Conservation (phyloP, 768 basidiomycete species). For the Neoboletus brunneissimus region DNA sequence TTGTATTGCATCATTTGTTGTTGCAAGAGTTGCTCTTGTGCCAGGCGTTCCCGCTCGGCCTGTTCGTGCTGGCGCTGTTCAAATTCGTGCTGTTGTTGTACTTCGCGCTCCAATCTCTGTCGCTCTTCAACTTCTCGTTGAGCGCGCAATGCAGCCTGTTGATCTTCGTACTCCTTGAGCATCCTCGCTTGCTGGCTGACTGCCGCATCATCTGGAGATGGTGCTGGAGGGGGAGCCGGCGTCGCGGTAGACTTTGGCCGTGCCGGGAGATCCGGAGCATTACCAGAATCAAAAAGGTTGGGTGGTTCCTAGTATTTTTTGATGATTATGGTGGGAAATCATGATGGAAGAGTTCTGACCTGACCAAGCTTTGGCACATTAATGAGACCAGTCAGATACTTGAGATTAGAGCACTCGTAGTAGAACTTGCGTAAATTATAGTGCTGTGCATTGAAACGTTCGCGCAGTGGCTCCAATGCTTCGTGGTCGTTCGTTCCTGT, state of each 20-base stretch:
- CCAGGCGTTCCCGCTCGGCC: constrained; percentile 80
- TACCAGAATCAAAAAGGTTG: constrained; percentile 81
- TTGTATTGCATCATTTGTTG: constrained; percentile 80
- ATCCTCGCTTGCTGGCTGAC: constrained; percentile 90
- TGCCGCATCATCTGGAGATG: constrained; percentile 65
- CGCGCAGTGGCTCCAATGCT: constrained; percentile 82
- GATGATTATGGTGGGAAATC: background rate
- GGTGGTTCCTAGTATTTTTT: constrained; percentile 75
- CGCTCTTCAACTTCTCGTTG: constrained; percentile 83
- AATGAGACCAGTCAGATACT: constrained; percentile 94
- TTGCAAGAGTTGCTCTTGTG: constrained; percentile 85
- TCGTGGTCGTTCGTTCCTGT: constrained; percentile 88
- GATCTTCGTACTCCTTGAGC: constrained; percentile 94
- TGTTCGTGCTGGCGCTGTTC: constrained; percentile 86
- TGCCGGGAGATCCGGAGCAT: constrained; percentile 84
- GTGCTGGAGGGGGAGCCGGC: constrained; percentile 66
- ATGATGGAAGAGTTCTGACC: constrained; percentile 37
- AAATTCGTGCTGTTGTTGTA: constrained; percentile 81
- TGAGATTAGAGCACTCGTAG: constrained; percentile 98
- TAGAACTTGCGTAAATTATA: constrained; percentile 95
- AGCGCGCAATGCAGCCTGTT: constrained; percentile 83
- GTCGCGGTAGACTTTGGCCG: constrained; percentile 59
- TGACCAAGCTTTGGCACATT: constrained; percentile 97
- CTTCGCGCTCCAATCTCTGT: constrained; percentile 71
- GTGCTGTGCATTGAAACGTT: constrained; percentile 89